Conservation (phyloP, 1,284 basidiomycete species). For the Polyporus tsugae region DNA sequence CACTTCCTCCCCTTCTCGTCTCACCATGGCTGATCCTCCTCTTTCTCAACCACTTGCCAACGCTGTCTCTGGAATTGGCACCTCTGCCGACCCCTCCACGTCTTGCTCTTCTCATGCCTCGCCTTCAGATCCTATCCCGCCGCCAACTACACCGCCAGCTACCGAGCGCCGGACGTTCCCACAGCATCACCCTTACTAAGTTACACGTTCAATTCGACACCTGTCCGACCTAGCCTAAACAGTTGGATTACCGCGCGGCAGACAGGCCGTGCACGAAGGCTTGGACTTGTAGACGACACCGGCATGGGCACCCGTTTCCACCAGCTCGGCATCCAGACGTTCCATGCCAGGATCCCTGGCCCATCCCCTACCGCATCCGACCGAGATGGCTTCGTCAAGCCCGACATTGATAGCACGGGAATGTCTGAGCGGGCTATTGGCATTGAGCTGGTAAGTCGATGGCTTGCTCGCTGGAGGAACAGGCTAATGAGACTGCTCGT, state of each 20-base stretch:
- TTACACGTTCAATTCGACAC: conserved; percentile 1
- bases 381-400: background rate
- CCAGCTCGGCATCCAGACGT: background rate
- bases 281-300: conserved; percentile 2
- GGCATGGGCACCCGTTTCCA: background rate
- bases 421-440: background rate
- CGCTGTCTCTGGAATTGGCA: background rate
- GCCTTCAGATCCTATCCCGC: background rate
- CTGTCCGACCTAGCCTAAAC: background rate
- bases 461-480: background rate
- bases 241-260: background rate
- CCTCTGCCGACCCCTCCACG: background rate
- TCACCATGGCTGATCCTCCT: background rate
- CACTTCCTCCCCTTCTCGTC: background rate
- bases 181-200: background rate
- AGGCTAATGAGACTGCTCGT: background rate
- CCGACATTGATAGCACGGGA: background rate
- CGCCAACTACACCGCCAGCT: background rate
- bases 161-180: background rate
- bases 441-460: background rate
- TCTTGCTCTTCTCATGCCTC: background rate
- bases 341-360: background rate
- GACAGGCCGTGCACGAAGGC: background rate
- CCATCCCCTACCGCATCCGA: background rate
- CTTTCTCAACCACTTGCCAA: background rate